Percentiles rank a stretch among this genome's conserved stretches.
Conservation (phyloP, 208 protist genomes). For the Histomonas meleagridis region DNA sequence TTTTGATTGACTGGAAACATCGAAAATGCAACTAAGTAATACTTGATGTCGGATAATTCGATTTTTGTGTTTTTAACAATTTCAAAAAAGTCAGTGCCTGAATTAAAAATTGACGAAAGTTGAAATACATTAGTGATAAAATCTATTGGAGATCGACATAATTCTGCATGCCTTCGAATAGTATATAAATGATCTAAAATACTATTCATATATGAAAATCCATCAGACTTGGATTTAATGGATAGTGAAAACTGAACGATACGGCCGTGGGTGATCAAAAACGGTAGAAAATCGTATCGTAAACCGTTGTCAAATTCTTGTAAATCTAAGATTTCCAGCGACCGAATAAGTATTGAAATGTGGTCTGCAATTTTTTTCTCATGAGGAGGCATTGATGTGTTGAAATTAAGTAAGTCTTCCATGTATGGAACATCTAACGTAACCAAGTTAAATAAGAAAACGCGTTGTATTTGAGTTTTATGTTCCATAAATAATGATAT, state of each 20-base stretch:
- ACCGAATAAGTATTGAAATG: not conserved
- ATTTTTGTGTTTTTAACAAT: too few relatives aligned
- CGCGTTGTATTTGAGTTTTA: not conserved
- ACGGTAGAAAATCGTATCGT: not conserved
- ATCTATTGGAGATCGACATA: not conserved
- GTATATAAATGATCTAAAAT: not conserved
- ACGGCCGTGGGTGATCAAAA: not conserved
- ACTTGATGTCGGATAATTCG: too few relatives aligned
- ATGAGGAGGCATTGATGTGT: not conserved
- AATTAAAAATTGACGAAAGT: too few relatives aligned
- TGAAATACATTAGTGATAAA: too few relatives aligned
- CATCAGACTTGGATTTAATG: not conserved
- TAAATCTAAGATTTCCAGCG: not conserved
- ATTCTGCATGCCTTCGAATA: not conserved
- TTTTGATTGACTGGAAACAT: too few relatives aligned
- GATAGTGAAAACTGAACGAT: not conserved
- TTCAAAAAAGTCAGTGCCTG: too few relatives aligned
- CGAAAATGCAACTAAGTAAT: too few relatives aligned
- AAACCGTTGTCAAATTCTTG: not conserved
- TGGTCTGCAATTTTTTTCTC: not conserved
- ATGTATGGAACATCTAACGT: not conserved
- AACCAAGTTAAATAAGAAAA: not conserved
- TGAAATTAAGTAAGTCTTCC: not conserved
- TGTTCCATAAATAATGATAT: too few relatives aligned
- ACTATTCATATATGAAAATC: not conserved